Base-by-base conservation (phyloP, 1,284 basidiomycete genomes). In the Cutaneotrichosporon curvatum region DNA sequence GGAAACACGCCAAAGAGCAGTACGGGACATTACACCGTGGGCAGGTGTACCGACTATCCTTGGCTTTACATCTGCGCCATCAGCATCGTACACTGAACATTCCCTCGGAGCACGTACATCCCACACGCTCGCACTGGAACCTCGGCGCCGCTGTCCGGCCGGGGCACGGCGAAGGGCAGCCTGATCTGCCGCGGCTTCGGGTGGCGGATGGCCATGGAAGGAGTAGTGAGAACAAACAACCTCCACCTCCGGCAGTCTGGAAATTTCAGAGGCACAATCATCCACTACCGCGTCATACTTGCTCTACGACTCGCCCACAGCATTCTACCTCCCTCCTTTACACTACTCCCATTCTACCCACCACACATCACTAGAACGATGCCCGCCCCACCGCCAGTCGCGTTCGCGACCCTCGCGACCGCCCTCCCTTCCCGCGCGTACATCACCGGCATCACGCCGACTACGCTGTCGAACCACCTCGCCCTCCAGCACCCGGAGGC, bases 21-120 rank as follows among this genome's bases (percentile, higher is more conserved):
- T 72, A 72, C 6, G 65, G 48, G 6, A 71, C 50, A 51, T 71
- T 71, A 46, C 70, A 72, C 51, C 70, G 57, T 16, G 70, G 70
- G 50, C 70, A 72, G 34, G 65, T 68, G 47, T 72, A 72, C 41
- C 55, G 51, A 39, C 63, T 65, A 42, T 71, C 65, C 1, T 52
- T 53, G 41, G 56, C 56, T 2, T 65, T 62, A 48, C 70, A 72
- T 37, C 70, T 72, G 48, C 20, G 4, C 30, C 34, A 33, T 28
- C 8, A 28, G 25, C 7, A 31, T 40, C 18, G 12, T 3, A 18
- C 7, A 10, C 1, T 8, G 9, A 12, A 12, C 4, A 8, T n/a
- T 20, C 10, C 20, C 5, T 5, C 22, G 28, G 8, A 2, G 22
- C 14, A 60, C 65, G 16, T 19, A 70, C 67, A 70, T 66, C 11